Percentiles rank a stretch among this genome's conserved stretches.
phyloP scores from a whole-genome alignment of 768 basidiomycete species.

The Agrocybe chaxingu region DNA sequence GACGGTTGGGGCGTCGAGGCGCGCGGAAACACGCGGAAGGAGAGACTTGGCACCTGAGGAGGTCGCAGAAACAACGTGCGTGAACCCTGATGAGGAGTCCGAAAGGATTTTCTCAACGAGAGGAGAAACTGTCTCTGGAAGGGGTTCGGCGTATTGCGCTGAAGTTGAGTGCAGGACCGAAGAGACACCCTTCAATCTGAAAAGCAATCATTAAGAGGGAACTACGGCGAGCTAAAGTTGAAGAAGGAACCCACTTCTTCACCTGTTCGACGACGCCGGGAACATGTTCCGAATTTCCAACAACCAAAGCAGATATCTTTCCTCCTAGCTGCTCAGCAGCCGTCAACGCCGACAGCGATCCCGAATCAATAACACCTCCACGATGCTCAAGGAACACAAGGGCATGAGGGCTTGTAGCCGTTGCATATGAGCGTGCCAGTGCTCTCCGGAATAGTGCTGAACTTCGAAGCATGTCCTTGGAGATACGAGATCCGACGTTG shows the following conservation, averaged over 20 bases:
- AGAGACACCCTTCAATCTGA: constrained; percentile 66
- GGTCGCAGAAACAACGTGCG: constrained; percentile 90
- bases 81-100: constrained; percentile 55
- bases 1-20: constrained; percentile 84
- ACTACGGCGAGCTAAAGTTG: constrained; percentile 9
- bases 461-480: constrained; percentile 22
- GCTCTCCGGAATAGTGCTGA: constrained; percentile 21
- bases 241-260: constrained; percentile 57
- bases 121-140: constrained; percentile 81
- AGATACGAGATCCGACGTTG: no score
- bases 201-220: constrained; percentile 7
- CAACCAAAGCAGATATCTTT: constrained; percentile 74
- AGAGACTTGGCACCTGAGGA: constrained; percentile 91
- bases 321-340: constrained; percentile 88
- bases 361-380: constrained; percentile 76
- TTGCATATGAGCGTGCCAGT: constrained; percentile 51
- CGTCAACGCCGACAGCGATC: constrained; percentile 86
- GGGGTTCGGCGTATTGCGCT: constrained; percentile 59
- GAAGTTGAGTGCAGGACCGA: constrained; percentile 69
- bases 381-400: constrained; percentile 91
- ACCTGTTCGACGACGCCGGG: constrained; percentile 65
- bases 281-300: constrained; percentile 69
- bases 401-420: constrained; percentile 61
- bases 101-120: constrained; percentile 75
- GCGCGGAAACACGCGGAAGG: constrained; percentile 88